Conservation (phyloP, 257 asterid genomes). For the Osmanthus fragrans region DNA sequence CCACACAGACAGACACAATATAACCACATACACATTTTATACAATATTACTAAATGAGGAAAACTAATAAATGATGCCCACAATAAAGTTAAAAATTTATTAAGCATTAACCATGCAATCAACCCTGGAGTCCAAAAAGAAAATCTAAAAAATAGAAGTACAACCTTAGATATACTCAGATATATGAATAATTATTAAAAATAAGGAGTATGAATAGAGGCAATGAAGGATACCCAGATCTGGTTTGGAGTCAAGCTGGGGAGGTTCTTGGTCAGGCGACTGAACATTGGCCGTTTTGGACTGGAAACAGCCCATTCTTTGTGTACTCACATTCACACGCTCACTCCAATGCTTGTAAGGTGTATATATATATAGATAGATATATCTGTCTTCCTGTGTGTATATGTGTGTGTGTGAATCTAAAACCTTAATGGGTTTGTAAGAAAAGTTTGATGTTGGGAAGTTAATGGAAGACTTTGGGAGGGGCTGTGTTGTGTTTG, state of each 20-base stretch:
- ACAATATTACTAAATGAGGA: background rate
- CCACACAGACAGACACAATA: background rate
- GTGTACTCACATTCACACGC: conserved; percentile 47
- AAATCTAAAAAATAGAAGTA: background rate
- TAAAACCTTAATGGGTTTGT: background rate
- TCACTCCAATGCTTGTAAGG: background rate
- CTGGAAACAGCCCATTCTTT: conserved; percentile 95
- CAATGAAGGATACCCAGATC: conserved; percentile 69
- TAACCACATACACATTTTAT: background rate
- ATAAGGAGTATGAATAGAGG: background rate
- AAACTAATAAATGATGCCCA: background rate
- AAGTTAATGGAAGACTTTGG: background rate
- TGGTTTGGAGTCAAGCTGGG: conserved; percentile 80
- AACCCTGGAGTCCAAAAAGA: conserved; percentile 3
- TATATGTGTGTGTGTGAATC: background rate
- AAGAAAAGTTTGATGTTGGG: background rate
- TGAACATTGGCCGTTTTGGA: conserved; percentile 97
- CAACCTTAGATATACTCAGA: background rate
- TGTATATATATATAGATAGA: background rate
- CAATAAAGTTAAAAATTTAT: background rate
- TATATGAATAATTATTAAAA: background rate
- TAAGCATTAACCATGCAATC: background rate
- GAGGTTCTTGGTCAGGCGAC: conserved; percentile 83
- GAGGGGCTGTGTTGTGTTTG: conserved; percentile 7
- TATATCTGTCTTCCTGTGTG: background rate